These are phyloP conservation scores for Nepenthes alata DNA, from an alignment of 179 eudicot species.

Conservation along the genomic window DNA sequence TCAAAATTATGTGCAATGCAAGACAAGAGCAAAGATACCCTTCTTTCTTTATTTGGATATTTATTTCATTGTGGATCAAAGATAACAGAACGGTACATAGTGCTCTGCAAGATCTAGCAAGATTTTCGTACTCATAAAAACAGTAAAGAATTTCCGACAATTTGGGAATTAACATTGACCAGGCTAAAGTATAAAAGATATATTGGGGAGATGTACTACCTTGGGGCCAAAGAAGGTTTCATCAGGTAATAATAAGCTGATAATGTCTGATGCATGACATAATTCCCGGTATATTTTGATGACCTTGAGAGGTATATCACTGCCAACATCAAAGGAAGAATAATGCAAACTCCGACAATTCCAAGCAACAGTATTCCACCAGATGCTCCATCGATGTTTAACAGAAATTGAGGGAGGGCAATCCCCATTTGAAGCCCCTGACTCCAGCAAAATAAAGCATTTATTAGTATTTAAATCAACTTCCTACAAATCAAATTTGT, in stretches of 20 bases:
- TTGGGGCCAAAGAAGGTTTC: slow-evolving; percentile 71
- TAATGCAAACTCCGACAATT: slow-evolving; percentile 64
- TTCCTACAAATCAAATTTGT: not conserved
- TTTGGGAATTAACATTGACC: too few species aligned
- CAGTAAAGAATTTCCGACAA: too few species aligned
- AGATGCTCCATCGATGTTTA: slow-evolving; percentile 58
- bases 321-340: slow-evolving; percentile 50
- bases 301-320: slow-evolving; percentile 52
- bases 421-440: slow-evolving; percentile 80
- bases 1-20: too few species aligned
- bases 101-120: too few species aligned
- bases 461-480: not conserved
- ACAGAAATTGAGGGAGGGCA: slow-evolving; percentile 64
- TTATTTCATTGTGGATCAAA: too few species aligned
- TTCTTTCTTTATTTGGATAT: too few species aligned
- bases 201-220: slow-evolving; percentile 20
- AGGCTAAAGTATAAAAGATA: not conserved
- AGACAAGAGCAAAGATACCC: too few species aligned
- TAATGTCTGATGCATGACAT: slow-evolving; percentile 61
- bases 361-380: slow-evolving; percentile 54
- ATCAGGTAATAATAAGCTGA: slow-evolving; percentile 43
- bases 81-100: too few species aligned
- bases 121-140: too few species aligned
- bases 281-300: slow-evolving; percentile 60
- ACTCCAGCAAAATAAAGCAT: not conserved